Base-by-base conservation (phyloP, 2,329 filamentous ascomycete species). In the Colletotrichum sp. region DNA sequence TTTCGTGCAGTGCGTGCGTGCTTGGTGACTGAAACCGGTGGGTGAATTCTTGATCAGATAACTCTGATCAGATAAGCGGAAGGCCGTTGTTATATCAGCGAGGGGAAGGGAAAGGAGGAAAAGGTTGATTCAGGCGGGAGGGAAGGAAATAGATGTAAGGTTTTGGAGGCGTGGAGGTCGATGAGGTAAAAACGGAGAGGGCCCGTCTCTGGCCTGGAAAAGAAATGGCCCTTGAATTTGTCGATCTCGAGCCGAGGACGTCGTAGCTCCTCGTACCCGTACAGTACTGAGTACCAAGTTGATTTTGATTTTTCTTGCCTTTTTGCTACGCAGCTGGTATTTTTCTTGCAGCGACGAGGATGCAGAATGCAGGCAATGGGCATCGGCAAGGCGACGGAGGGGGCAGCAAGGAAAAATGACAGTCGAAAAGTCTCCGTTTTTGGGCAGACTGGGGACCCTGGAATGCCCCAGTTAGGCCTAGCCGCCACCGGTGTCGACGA, bases 31-130 rank as follows among this genome's bases (percentile, higher is more conserved):
- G 74, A 71, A 75, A 72, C 63, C 55, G 48, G 63, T 19, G 52
- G 19, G 67, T 48, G 70, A 74, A 75, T 75, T 65, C 19, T 65
- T 52, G 73, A 75, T 75, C 73, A 75, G 73, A 75, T 75, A 73
- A 75, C 8, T 57, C 52, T 48, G 73, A 75, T 75, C 73, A 75
- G 73, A 75, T 75, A 75, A 75, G 73, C 52, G 39, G 68, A 22
- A 64, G n/a, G 36, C 12, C 13, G 55, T 57, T 44, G 27, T 72
- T 61, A 72, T 55, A 34, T 67, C 68, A 52, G 68, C 36, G 36
- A n/a, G 25, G 59, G 44, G 25, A 59, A 57, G 25, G 44, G 32
- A 39, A 65, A 36, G 59, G n/a, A 52, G 32, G 8, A 25, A 15
- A 60, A 65, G 32, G 48, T 7, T 36, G 27, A 66, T 15, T 64